A percentile compares a stretch with the other conserved stretches of the same genome.
These are phyloP conservation scores for Coemansia javaensis DNA, from an alignment of 192 early-diverging fungal genomes.

Conservation along the genomic window DNA sequence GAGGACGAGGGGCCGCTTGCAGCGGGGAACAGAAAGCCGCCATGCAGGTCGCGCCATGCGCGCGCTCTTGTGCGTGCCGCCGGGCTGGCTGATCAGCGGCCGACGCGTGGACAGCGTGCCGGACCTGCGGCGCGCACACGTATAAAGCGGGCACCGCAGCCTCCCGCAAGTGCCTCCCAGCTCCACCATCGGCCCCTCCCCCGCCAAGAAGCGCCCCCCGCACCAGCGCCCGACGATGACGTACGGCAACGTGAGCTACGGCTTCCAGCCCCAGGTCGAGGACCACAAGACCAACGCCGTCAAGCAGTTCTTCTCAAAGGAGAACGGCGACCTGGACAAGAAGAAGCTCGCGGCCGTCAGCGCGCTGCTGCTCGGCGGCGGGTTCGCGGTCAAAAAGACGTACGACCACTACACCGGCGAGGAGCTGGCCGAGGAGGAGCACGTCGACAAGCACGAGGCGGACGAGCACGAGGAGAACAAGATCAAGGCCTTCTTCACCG, in stretches of 20 bases:
- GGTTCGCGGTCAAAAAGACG: slow-evolving; percentile 12
- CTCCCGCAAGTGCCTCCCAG: too few species aligned
- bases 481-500: slow-evolving; percentile 14
- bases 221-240: background rate
- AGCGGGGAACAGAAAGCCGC: too few species aligned
- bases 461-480: slow-evolving; percentile 1
- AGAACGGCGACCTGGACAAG: slow-evolving; percentile 12
- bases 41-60: too few species aligned
- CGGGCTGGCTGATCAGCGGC: too few species aligned
- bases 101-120: too few species aligned
- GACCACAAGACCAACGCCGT: slow-evolving; percentile 4
- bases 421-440: background rate
- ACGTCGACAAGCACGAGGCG: slow-evolving; percentile 1
- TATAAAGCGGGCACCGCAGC: too few species aligned
- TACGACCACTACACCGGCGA: slow-evolving; percentile 6
- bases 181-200: too few species aligned
- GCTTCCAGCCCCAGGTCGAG: background rate
- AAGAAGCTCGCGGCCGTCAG: background rate
- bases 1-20: too few species aligned
- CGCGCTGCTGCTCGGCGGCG: slow-evolving; percentile 4
- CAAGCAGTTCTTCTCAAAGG: slow-evolving; percentile 14
- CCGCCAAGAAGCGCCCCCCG: too few species aligned
- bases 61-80: too few species aligned
- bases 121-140: too few species aligned
- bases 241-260: background rate